Base-by-base conservation (phyloP, 1,139 yeast genomes). In the Eremothecium cymbalariae region DNA sequence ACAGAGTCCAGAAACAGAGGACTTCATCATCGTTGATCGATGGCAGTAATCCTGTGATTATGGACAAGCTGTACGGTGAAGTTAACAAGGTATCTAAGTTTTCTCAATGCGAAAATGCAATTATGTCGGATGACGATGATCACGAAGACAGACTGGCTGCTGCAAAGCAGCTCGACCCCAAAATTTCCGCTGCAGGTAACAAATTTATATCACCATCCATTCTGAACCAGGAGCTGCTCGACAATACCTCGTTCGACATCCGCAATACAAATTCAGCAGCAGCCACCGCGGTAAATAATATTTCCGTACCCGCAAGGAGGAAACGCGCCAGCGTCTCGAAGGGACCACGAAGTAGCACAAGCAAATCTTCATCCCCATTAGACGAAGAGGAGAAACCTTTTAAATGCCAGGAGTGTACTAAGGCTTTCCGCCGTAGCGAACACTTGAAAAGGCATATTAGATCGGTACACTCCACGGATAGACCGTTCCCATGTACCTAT, bases 391-490 rank as follows among this genome's bases (percentile, higher is more conserved):
- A 50, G 16, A 63, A 62, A 41, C 64, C 65, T 14, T 63, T 63
- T 50, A 57, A 59, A 39, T 64, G 68, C 39, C 47, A 48, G 6
- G 48, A 53, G 12, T 64, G 68, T 45, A 47, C 52, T 28, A 62
- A 61, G 40, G 55, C 60, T 25, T 82, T 82, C 62, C 73, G 81
- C 51, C 69, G 94, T 42, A 81, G 78, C 48, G 94, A 82, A 53
- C 94, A 82, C 55, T 65, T 82, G 47, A 81, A 79, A 53, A 67
- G 94, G 40, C 94, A 82, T 53, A 70, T 77, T 52, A 64, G 93
- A 42, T 77, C 85, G 2, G 72, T 81, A 43, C 83, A 77, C 55
- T 57, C 67, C 1, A 47, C 56, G 37, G 84, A 79, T 44, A 74
- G 82, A 55, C 94, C 94, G 1, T 82, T 74, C 58, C 77, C 72